A percentile compares a stretch with the other conserved stretches of the same genome.
phyloP scores from a whole-genome alignment of 2,329 filamentous ascomycete species.

The Talaromyces sp. region DNA sequence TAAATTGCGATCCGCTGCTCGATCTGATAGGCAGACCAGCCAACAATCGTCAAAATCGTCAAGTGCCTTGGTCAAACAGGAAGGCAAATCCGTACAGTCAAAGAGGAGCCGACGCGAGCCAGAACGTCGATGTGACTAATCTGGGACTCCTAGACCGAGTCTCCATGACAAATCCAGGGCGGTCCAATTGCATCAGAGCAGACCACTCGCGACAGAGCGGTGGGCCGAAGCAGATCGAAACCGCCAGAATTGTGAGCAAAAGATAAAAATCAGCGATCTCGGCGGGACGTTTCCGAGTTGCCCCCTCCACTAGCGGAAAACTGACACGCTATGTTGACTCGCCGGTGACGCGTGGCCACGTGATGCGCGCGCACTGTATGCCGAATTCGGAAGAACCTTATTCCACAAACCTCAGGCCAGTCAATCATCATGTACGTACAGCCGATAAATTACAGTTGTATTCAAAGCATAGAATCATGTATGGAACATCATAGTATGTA shows the following conservation, averaged over 20 bases:
- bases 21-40: background rate
- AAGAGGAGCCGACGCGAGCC: conserved; percentile 7
- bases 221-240: conserved; percentile 1
- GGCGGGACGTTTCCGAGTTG: background rate
- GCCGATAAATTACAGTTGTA: background rate
- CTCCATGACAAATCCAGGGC: conserved; percentile 14
- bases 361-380: background rate
- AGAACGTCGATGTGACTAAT: conserved; percentile 20
- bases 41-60: background rate
- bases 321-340: background rate
- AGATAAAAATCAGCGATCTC: conserved; percentile 1
- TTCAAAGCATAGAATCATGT: background rate
- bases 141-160: conserved; percentile 11
- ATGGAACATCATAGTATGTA: background rate
- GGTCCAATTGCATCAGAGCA: background rate
- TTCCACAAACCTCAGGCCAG: background rate
- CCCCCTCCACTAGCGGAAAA: background rate
- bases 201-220: background rate
- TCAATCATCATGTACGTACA: background rate
- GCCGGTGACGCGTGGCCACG: conserved; percentile 11
- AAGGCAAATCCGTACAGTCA: background rate
- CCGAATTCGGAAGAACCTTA: background rate
- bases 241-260: background rate
- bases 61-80: background rate
- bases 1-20: background rate